Evolutionary conservation across 306 rosid species (phyloP), one percentile per base, ranked within the genome.

Genomic region (Vigna reflexopilosa): DNA sequence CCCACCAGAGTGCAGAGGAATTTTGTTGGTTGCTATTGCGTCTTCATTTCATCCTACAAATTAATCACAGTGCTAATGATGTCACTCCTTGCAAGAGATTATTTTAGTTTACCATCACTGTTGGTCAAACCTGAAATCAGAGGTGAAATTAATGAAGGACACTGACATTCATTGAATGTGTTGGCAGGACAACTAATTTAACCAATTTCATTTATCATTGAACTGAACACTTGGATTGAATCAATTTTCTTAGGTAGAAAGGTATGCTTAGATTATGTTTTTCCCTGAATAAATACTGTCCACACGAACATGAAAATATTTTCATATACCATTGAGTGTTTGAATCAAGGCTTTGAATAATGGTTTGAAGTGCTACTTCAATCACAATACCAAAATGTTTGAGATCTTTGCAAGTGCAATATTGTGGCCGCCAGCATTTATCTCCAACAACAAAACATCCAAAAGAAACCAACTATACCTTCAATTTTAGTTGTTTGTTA

Each of bases 131-230:
- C 70, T 30, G 34, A 30, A 30, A 54, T 16, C 14, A 17, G 9
- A 14, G n/a, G 6, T 32, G 20, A 12, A 38, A 34, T 34, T 66
- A 57, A 45, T 0, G 70, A 63, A 54, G 32, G 66, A 30, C 34
- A 30, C 34, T 30, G 5, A 30, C 34, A 30, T 30, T 30, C 34
- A 30, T 30, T 30, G 34, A n/a, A 44, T 44, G 24, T 19, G 28
- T 28, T 15, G 51, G 69, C 22, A 57, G 82, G 86, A 85, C 84
- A 82, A 75, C 80, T 71, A 48, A 40, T 40, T 8, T 40, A 70
- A 63, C 73, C 76, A 63, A 28, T n/a, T 64, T 44, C 64, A 28
- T 42, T 20, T 50, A 54, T 55, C 8, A 47, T 67, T 10, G 58
- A 67, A 45, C 3, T 16, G 3, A 47, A 62, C 22, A 4, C 65